These are phyloP conservation scores for Yamadazyma triangularis DNA, from an alignment of 1,139 yeast species.

Conservation along the genomic window DNA sequence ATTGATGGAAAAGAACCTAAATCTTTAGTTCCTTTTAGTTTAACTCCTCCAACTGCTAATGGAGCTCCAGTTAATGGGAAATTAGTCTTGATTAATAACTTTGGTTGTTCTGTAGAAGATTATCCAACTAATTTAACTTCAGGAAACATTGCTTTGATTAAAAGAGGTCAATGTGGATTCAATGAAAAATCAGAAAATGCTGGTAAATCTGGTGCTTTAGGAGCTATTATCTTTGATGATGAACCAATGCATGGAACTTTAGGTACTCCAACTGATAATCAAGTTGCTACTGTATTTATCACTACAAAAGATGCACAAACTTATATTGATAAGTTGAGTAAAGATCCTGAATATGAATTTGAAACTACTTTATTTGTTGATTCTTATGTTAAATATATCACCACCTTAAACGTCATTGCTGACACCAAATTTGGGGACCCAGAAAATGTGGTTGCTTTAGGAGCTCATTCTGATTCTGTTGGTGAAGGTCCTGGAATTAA, in stretches of 20 bases:
- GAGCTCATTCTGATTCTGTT: conserved; percentile 93
- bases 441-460: conserved; percentile 80
- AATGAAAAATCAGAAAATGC: conserved; percentile 75
- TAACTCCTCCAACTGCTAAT: conserved; percentile 77
- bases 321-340: conserved; percentile 32
- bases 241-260: conserved; percentile 66
- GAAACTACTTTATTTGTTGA: conserved; percentile 54
- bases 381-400: conserved; percentile 58
- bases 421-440: conserved; percentile 81
- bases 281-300: conserved; percentile 71
- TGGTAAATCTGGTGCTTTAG: conserved; percentile 72
- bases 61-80: conserved; percentile 55
- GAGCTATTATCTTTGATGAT: conserved; percentile 73
- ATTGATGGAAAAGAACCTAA: conserved; percentile 55
- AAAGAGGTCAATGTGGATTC: conserved; percentile 82
- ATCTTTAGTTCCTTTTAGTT: conserved; percentile 48
- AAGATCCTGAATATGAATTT: conserved; percentile 29
- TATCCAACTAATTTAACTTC: conserved; percentile 40
- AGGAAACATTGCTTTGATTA: conserved; percentile 62
- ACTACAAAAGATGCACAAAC: conserved; percentile 51
- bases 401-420: conserved; percentile 77
- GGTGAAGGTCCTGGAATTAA: conserved; percentile 91
- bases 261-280: conserved; percentile 64
- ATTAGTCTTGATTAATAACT: conserved; percentile 52
- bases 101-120: conserved; percentile 68